These are phyloP conservation scores for Blastobotrys buckinghamii DNA, from an alignment of 1,139 yeast genomes.

Conservation along the genomic window DNA sequence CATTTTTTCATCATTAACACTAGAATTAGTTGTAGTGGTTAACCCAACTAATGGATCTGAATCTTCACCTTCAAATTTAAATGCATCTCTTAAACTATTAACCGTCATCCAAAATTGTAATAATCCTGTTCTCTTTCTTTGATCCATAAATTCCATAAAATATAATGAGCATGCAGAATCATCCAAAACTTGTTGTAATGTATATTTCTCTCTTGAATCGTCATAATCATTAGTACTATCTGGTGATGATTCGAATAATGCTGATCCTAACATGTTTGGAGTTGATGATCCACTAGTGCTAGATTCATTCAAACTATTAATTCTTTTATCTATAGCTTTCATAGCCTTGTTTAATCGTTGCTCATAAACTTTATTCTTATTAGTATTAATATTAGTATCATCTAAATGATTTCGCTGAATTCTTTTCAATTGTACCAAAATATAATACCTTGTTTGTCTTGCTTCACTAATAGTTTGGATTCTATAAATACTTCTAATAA, in stretches of 20 bases:
- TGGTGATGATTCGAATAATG: neutral
- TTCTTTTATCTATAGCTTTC: constrained; percentile 24
- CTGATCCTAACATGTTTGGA: neutral
- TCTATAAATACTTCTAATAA: constrained; percentile 36
- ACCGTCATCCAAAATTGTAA: constrained; percentile 64
- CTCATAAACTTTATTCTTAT: constrained; percentile 19
- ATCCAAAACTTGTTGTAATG: constrained; percentile 39
- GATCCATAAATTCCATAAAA: constrained; percentile 55
- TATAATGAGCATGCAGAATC: constrained; percentile 44
- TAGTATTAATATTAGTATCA: too few species aligned
- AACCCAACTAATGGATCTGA: constrained; percentile 28
- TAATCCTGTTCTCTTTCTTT: constrained; percentile 38
- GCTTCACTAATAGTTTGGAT: constrained; percentile 37
- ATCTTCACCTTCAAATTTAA: constrained; percentile 37
- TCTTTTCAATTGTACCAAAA: constrained; percentile 38
- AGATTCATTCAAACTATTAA: constrained; percentile 23
- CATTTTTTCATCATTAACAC: constrained; percentile 4
- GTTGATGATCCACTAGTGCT: neutral
- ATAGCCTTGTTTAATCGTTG: constrained; percentile 29
- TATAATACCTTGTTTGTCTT: constrained; percentile 40
- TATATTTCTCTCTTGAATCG: constrained; percentile 27
- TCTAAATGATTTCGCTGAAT: constrained; percentile 17
- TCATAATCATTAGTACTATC: neutral
- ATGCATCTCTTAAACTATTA: constrained; percentile 64
- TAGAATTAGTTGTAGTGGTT: constrained; percentile 4